Conservation (phyloP, 139 green algal genomes). For the Chlamydomonas sphaeroides region DNA sequence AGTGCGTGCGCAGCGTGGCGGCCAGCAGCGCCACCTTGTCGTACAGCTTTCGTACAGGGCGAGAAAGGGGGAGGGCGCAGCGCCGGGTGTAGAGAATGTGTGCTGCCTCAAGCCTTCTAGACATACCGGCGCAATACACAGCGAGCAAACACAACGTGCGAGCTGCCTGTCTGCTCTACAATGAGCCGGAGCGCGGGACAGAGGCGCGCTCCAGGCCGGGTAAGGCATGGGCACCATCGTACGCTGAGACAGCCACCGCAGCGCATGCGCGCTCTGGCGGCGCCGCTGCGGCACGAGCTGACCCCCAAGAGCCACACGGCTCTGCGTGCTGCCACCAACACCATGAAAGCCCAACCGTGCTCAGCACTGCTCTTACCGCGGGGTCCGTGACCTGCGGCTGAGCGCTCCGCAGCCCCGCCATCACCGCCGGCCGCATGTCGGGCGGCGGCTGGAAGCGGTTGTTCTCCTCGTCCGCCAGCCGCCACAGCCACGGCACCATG, state of each 20-base stretch:
- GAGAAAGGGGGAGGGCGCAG: background rate
- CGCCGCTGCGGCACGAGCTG: no score
- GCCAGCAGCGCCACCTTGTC: constrained; percentile 15
- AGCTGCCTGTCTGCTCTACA: background rate
- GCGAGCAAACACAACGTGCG: no score
- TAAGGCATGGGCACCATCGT: background rate
- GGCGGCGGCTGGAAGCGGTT: constrained; percentile 3
- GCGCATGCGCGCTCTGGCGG: no score
- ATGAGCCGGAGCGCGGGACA: background rate
- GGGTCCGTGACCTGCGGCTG: background rate
- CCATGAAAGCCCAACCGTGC: no score
- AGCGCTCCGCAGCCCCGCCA: constrained; percentile 27
- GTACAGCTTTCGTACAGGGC: background rate
- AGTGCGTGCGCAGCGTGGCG: constrained; percentile 9
- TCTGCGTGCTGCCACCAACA: no score
- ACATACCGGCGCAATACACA: no score
- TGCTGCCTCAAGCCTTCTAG: no score
- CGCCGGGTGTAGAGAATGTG: background rate
- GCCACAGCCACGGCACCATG: constrained; percentile 62
- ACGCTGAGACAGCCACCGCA: background rate
- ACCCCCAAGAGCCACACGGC: background rate
- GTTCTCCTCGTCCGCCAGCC: constrained; percentile 55
- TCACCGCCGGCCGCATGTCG: constrained; percentile 32
- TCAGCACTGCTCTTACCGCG: background rate
- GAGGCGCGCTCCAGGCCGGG: no score